Percentiles rank a stretch among this genome's conserved stretches.
Conservation (phyloP, 129 eudicot species). For the Sambucus nigra region DNA sequence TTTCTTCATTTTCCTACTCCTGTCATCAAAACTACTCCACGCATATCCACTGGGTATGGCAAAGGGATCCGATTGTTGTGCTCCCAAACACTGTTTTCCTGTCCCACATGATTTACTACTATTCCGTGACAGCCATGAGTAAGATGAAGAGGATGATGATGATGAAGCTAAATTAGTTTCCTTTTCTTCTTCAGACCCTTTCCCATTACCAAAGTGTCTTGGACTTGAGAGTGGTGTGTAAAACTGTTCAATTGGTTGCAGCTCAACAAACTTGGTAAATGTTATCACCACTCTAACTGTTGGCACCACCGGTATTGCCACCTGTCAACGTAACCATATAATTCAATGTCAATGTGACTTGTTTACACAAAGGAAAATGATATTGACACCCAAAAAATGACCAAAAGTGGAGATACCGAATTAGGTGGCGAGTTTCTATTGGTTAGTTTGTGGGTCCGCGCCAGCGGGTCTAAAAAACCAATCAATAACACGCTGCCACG, state of each 20-base stretch:
- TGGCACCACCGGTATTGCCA: constrained; percentile 93
- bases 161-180: constrained; percentile 19
- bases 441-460: no score
- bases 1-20: constrained; percentile 55
- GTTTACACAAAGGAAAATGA: no score
- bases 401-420: no score
- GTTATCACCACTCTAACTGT: constrained; percentile 88
- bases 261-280: constrained; percentile 79
- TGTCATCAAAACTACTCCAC: constrained; percentile 76
- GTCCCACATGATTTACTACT: constrained; percentile 24
- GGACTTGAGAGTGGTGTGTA: constrained; percentile 90
- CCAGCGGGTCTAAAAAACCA: no score
- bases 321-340: constrained; percentile 29
- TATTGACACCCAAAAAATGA: no score
- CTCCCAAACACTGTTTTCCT: constrained; percentile 17
- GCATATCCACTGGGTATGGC: constrained; percentile 62
- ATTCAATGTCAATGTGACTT: no score
- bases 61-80: constrained; percentile 46
- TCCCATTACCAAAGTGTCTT: constrained; percentile 20
- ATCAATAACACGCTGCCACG: no score
- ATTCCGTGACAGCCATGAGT: constrained; percentile 40
- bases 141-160: constrained; percentile 29
- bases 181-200: constrained; percentile 21
- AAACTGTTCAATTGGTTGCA: constrained; percentile 60
- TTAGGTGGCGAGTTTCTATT: no score